phyloP scores from a whole-genome alignment of 2,329 filamentous ascomycete species.

The Diaporthe ampelina region DNA sequence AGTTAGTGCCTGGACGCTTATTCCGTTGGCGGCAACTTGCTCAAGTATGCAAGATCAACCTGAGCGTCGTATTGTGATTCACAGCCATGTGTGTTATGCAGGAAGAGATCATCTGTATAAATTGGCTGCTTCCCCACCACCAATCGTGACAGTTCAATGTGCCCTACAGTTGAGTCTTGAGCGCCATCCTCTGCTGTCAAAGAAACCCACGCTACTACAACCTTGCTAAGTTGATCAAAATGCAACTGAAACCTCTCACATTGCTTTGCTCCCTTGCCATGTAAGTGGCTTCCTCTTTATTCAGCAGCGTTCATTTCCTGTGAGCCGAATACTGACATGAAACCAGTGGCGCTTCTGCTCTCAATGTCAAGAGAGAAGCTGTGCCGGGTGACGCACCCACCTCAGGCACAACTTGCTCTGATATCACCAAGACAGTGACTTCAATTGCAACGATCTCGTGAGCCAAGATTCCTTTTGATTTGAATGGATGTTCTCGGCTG shows the following conservation, averaged over 20 bases:
- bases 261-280: not conserved
- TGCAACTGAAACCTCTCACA: not conserved
- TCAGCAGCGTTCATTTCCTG: accelerated
- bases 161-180: not conserved
- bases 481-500: not conserved
- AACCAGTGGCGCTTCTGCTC: slow-evolving; percentile 4
- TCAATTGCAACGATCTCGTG: slow-evolving; percentile 12
- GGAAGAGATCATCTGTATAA: not conserved
- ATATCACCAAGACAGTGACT: slow-evolving; percentile 16
- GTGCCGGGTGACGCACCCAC: not conserved
- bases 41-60: not conserved
- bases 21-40: not conserved
- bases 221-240: not conserved
- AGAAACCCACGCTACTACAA: not conserved
- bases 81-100: not conserved
- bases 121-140: not conserved
- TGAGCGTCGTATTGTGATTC: not conserved
- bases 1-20: slow-evolving; percentile 15
- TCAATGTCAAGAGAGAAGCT: slow-evolving; percentile 3
- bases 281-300: not conserved
- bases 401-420: slow-evolving; percentile 6
- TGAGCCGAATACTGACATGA: not conserved
- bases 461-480: not conserved
- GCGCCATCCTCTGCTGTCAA: not conserved
- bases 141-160: not conserved